These are phyloP conservation scores for Aspergillus cavernicola DNA, from an alignment of 495 filamentous ascomycete genomes.

Conservation along the genomic window DNA sequence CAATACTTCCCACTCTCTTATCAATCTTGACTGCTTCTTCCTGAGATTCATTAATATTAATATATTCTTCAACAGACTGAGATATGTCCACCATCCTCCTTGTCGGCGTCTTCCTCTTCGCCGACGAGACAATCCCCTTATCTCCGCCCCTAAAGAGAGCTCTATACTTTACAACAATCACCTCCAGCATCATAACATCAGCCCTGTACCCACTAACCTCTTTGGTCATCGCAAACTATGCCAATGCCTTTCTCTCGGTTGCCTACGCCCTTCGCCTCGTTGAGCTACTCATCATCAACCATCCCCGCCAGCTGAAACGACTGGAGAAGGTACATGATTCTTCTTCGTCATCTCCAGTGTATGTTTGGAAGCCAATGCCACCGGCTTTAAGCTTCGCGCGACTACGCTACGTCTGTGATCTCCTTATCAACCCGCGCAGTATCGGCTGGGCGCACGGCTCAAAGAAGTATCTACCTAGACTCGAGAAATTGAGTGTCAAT, in stretches of 20 bases:
- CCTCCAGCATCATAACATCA: slow-evolving; percentile 8
- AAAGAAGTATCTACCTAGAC: slow-evolving; percentile 8
- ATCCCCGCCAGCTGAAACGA: slow-evolving; percentile 6
- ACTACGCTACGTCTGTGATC: slow-evolving; percentile 11
- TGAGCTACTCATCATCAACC: slow-evolving; percentile 13
- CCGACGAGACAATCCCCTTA: slow-evolving; percentile 8
- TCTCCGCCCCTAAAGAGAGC: background rate
- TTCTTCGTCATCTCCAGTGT: background rate
- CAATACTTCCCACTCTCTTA: no score
- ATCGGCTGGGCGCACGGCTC: slow-evolving; percentile 21
- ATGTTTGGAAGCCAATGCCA: slow-evolving; percentile 16
- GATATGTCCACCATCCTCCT: slow-evolving; percentile 14
- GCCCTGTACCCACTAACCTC: slow-evolving; percentile 8
- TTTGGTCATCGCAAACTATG: slow-evolving; percentile 12
- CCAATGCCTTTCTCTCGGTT: slow-evolving; percentile 16
- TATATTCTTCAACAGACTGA: no score
- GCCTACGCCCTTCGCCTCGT: slow-evolving; percentile 14
- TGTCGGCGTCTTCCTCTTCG: slow-evolving; percentile 11
- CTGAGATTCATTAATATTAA: no score
- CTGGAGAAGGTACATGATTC: slow-evolving; percentile 4
- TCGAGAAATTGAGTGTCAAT: background rate
- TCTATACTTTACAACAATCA: slow-evolving; percentile 4
- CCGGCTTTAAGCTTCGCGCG: slow-evolving; percentile 5
- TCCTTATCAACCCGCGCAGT: slow-evolving; percentile 16
- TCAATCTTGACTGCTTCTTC: no score